Evolutionary conservation across 805 yeast genomes (phyloP), one percentile per base, ranked within the genome.

Genomic region (Schizosaccharomyces osmophilus): DNA sequence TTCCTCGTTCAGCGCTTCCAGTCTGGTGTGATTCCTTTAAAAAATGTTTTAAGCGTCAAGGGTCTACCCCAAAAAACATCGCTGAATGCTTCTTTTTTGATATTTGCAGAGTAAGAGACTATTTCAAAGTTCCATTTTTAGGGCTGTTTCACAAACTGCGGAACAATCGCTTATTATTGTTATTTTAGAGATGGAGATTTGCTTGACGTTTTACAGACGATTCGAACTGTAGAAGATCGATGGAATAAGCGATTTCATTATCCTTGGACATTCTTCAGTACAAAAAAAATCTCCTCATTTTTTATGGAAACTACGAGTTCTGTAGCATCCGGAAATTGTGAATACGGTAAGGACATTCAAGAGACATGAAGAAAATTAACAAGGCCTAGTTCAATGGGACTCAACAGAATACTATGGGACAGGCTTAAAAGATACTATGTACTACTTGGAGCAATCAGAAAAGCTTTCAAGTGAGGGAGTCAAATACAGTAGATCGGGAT

Each of bases 211-310:
- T 64, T 83, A 43, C 77, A 74, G 58, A 80, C 93, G 4, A 82
- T 87, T 63, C 77, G 83, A 62, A 75, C 78, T 63, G 79, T 86
- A 48, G 95, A 87, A 74, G 87, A 84, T 70, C 78, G 89, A 62
- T 88, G 87, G 74, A 88, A 90, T 74, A 71, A 72, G 60, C 74
- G 82, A 64, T 88, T 69, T 73, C 80, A 85, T 65, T 89, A 89
- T 70, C 95, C 87, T 70, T 89, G 96, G 96, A 89, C 88, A 17
- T 89, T 89, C 71, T 74, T 90, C 66, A 90, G 90, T 72, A 89
- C 89, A 69, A 82, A 79, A 62, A 82, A 78, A 29, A 89, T 87
- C 70, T 74, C 77, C 41, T 83, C 82, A 1, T 86, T 83, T 62
- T 88, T 89, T 73, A 83, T 80, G 69, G 68, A 68, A 3, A 71